phyloP scores from a whole-genome alignment of 345 rosid genomes.

The Dimocarpus longan region DNA sequence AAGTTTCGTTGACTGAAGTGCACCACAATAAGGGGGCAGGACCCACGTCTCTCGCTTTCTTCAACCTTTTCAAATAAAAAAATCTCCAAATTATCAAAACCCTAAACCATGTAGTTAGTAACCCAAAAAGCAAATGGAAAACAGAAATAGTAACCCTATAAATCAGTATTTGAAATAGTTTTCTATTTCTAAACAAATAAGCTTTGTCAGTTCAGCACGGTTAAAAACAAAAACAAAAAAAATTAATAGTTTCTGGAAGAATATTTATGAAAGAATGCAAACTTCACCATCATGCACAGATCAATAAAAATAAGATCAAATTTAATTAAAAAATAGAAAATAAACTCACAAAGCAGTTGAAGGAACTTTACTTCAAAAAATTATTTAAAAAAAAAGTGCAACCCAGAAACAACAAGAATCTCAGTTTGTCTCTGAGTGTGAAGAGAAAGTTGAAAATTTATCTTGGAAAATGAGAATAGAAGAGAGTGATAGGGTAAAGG shows the following conservation, averaged over 20 bases:
- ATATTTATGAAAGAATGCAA: too few relatives aligned
- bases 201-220: too few relatives aligned
- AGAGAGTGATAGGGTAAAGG: constrained; percentile 7
- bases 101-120: constrained; percentile 13
- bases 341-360: neutral
- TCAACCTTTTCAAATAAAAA: constrained; percentile 19
- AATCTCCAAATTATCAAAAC: constrained; percentile 10
- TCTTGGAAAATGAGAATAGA: constrained; percentile 24
- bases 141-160: too few relatives aligned
- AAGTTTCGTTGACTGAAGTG: constrained; percentile 44
- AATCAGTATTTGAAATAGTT: too few relatives aligned
- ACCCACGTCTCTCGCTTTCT: constrained; percentile 63
- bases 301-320: too few relatives aligned
- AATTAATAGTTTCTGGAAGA: neutral
- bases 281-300: too few relatives aligned
- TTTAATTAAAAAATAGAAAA: too few relatives aligned
- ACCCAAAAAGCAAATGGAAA: neutral
- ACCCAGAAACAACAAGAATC: constrained; percentile 2
- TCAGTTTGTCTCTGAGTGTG: neutral
- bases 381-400: neutral
- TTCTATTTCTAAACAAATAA: too few relatives aligned
- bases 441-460: neutral
- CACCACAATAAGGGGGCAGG: constrained; percentile 51
- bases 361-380: neutral
- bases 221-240: neutral